Base-by-base conservation (phyloP, 352 stramenopile genomes). In the Phytophthora melonis region DNA sequence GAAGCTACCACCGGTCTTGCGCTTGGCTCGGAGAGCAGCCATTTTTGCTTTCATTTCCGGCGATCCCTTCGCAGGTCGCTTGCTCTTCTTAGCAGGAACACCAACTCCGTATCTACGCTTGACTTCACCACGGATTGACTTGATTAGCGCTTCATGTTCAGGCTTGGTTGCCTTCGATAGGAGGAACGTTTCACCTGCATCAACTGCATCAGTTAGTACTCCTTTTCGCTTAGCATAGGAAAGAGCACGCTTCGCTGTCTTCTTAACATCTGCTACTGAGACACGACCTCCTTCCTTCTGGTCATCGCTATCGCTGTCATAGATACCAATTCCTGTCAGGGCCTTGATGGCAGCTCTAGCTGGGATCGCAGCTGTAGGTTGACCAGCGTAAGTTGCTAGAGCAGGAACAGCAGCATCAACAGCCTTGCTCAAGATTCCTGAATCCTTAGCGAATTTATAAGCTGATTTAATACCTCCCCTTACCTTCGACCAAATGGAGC, bases 161-260 rank as follows among this genome's bases (percentile, higher is more conserved):
- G 11, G 62, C 25, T 30, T 30, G 25, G 25, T 30, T 30, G 25
- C 25, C 25, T 30, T 30, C 25, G 25, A 30, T 30, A 30, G 25
- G 25, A 30, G 25, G 25, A 30, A 30, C 25, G 2, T 30, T 30
- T 30, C 25, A 5, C 25, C 25, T 5, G 25, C 25, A 5, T 30
- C 25, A 30, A 30, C 25, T 3, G 25, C 25, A 30, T 30, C 25
- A 30, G 25, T 55, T 11, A 76, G 5, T 6, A 71, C 1, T 0
- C 63, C 63, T 36, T 76, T 76, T 2, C 50, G 32, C 43, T 76
- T 76, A n/a, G 49, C 36, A 19, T 72, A 72, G 0, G 19, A 18
- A 21, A 66, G 53, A 55, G 65, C 56, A 25, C 8, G 14, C n/a
- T 61, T 71, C 16, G 64, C 56, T 25, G 9, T 14, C 9, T 65